Base-by-base conservation (phyloP, 768 basidiomycete genomes). In the Erythrobasidium yunnanense region DNA sequence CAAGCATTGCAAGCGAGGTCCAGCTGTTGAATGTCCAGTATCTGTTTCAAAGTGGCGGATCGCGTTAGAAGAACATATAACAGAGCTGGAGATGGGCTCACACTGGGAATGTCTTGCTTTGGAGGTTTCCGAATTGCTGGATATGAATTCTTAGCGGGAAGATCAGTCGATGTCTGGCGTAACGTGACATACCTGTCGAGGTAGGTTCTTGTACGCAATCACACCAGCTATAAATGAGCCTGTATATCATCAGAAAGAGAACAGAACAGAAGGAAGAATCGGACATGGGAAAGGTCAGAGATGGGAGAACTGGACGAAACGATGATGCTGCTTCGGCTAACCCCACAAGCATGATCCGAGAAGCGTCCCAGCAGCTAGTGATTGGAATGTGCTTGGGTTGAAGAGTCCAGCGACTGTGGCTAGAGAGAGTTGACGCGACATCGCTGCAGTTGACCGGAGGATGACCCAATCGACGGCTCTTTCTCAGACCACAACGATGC, bases 51-150 rank as follows among this genome's bases (percentile, higher is more conserved):
- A 30, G 50, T 11, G 18, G 27, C 38, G 38, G 38, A n/a, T 42
- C 11, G 38, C 38, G 38, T 42, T n/a, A 42, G 38, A 11, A n/a
- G n/a, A 42, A 42, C 11, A 42, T n/a, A 42, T n/a, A 42, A 11
- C 30, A 50, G 20, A n/a, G n/a, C n/a, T n/a, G n/a, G n/a, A n/a
- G n/a, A n/a, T n/a, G n/a, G n/a, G n/a, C 71, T 53, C 60, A 71
- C 29, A 45, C 45, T 1, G 71, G 71, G 54, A 71, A 71, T 32
- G 68, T 53, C n/a, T 49, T 33, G n/a, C 60, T 51, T 33, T 72
- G 71, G 4, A 72, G 70, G 42, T 60, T 42, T 30, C 69, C 70
- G 57, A 72, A 72, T 22, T 66, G 60, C 60, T 63, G 8, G 20
- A 5, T 25, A 32, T 62, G 5, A n/a, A 25, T 45, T 42, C 34